phyloP scores from a whole-genome alignment of 2,329 filamentous ascomycete genomes.

The Cercospora sp. region DNA sequence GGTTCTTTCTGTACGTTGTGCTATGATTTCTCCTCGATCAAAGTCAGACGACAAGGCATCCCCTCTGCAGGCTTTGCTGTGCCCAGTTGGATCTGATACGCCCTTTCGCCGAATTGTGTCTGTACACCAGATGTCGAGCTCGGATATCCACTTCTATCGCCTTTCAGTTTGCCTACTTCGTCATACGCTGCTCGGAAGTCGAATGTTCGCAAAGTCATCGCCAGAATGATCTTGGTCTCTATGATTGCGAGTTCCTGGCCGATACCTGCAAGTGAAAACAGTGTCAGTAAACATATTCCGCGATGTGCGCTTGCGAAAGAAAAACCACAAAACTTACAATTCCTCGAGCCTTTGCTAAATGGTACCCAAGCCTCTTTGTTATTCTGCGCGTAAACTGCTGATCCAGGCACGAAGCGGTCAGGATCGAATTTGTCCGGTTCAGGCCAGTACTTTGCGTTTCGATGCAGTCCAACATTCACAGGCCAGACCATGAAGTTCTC shows the following conservation, averaged over 20 bases:
- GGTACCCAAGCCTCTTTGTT: slow-evolving; percentile 52
- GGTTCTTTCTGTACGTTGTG: background rate
- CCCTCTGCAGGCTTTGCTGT: slow-evolving; percentile 40
- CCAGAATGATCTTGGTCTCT: slow-evolving; percentile 54
- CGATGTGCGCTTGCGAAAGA: background rate
- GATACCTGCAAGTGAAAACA: slow-evolving; percentile 36
- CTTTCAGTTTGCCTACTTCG: slow-evolving; percentile 37
- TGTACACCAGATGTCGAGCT: slow-evolving; percentile 30
- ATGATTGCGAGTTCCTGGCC: slow-evolving; percentile 58
- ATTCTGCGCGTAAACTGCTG: slow-evolving; percentile 39
- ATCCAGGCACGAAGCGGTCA: slow-evolving; percentile 49
- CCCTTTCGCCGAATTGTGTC: slow-evolving; percentile 37
- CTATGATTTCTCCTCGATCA: background rate
- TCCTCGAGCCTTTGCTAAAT: slow-evolving; percentile 57
- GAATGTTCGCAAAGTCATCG: slow-evolving; percentile 53
- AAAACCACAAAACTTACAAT: slow-evolving; percentile 41
- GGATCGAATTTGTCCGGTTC: slow-evolving; percentile 45
- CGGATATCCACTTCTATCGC: slow-evolving; percentile 41
- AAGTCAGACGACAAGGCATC: slow-evolving; percentile 36
- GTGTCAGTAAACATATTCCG: background rate
- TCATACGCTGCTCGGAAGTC: slow-evolving; percentile 49
- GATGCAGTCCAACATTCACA: slow-evolving; percentile 43
- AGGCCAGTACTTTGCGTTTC: slow-evolving; percentile 42
- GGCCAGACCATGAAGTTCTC: slow-evolving; percentile 48
- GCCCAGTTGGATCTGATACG: slow-evolving; percentile 39